phyloP scores from a whole-genome alignment of 495 filamentous ascomycete species.

The Neurospora sp. region DNA sequence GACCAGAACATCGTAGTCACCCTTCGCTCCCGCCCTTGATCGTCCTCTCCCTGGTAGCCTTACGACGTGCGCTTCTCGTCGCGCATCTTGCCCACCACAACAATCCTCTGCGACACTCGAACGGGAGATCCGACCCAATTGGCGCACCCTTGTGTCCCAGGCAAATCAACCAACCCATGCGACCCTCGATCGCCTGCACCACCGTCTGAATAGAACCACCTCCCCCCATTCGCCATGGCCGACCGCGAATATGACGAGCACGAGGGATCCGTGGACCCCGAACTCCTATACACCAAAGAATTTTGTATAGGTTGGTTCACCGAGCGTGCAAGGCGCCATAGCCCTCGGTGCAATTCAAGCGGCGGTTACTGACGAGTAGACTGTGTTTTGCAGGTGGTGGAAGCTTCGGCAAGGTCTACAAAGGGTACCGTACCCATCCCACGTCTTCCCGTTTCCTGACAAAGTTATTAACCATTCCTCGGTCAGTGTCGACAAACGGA shows the following conservation, averaged over 20 bases:
- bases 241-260: conserved; percentile 32
- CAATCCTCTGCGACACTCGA: neutral
- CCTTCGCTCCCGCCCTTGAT: neutral
- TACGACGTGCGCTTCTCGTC: neutral
- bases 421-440: conserved; percentile 51
- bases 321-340: neutral
- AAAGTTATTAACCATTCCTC: too few species aligned
- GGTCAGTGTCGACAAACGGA: conserved; percentile 67
- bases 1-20: neutral
- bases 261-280: conserved; percentile 57
- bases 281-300: conserved; percentile 85
- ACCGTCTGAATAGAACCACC: neutral
- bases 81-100: neutral
- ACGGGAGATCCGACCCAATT: neutral
- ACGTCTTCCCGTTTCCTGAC: neutral
- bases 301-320: conserved; percentile 71
- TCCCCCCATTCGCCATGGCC: conserved; percentile 21
- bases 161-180: neutral
- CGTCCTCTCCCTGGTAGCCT: neutral
- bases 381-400: conserved; percentile 49
- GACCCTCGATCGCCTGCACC: neutral
- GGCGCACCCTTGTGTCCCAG: neutral
- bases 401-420: conserved; percentile 93
- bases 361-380: neutral
- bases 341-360: neutral